phyloP scores from a whole-genome alignment of 2,329 filamentous ascomycete species.

The Monilinia vaccinii-corymbosi region DNA sequence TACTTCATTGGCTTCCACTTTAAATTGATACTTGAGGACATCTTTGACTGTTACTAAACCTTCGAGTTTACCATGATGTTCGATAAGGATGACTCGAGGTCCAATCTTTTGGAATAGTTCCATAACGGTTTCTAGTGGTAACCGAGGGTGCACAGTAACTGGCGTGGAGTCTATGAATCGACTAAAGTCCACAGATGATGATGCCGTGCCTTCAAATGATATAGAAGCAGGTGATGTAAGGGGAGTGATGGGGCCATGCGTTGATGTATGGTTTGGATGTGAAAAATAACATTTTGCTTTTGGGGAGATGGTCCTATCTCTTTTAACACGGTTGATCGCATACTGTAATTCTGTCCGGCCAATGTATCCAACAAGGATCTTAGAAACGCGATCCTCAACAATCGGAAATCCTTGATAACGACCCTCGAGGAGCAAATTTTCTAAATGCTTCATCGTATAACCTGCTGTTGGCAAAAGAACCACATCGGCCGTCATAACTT shows the following conservation, averaged over 20 bases:
- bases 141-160: constrained; percentile 79
- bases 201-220: constrained; percentile 53
- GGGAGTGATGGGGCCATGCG: constrained; percentile 22
- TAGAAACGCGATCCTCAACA: constrained; percentile 62
- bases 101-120: constrained; percentile 98
- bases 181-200: constrained; percentile 65
- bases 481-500: constrained; percentile 75
- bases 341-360: constrained; percentile 87
- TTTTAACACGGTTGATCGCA: constrained; percentile 71
- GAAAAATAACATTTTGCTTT: constrained; percentile 65
- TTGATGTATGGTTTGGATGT: constrained; percentile 36
- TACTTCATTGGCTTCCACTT: constrained; percentile 79
- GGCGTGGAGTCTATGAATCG: constrained; percentile 85
- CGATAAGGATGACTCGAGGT: constrained; percentile 83
- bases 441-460: constrained; percentile 66
- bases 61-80: constrained; percentile 73
- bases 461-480: constrained; percentile 66
- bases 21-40: constrained; percentile 95
- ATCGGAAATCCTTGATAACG: constrained; percentile 91
- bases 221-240: constrained; percentile 19
- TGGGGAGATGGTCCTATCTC: constrained; percentile 55
- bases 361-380: constrained; percentile 79
- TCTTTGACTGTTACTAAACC: constrained; percentile 95
- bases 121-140: constrained; percentile 95
- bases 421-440: constrained; percentile 66